Evolutionary conservation across 768 basidiomycete species (phyloP), one percentile per base, ranked within the genome.

Genomic region (Mycena sanguinolenta): DNA sequence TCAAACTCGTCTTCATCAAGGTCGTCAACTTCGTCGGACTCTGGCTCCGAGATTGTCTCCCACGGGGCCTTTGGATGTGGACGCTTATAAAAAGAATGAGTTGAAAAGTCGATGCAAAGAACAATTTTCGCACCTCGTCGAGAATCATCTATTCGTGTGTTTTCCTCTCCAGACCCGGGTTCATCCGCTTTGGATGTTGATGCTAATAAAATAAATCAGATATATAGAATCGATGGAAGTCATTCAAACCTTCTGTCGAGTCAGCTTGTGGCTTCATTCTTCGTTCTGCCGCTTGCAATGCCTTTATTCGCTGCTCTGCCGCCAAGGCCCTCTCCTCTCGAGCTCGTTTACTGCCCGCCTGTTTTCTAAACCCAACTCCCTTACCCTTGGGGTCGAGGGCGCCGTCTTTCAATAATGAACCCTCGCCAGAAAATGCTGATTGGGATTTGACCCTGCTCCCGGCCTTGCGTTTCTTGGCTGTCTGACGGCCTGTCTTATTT

Each of bases 311-410:
- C 25, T 82, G 84, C 79, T 95, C 92, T 9, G 87, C 88, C n/a
- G 94, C 94, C 39, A 89, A 72, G 2, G 93, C 94, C 65, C 94
- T 86, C 76, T 94, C 92, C 73, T 94, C 93, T 67, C 94, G 82
- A 17, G 93, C 94, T 36, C 91, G 86, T 77, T 94, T 94, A 77
- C 94, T 96, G 75, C 77, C 80, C 17, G 92, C 93, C 72, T 88
- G 85, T 81, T 91, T 95, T 42, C 94, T 82, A 77, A 92, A 94
- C 14, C 92, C 92, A 36, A 82, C 84, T 0, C 91, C 91, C 53
- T 79, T 81, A 4, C 75, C 81, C 74, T 84, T 85, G 58, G 52
- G 67, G 32, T 78, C 84, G 3, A 77, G 83, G 49, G 49, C 49
- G 34, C 79, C 84, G 5, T 84, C 85, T 73, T 84, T 85, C 61